These are phyloP conservation scores for Scutellaria minor DNA, from an alignment of 257 asterid genomes.

Conservation along the genomic window DNA sequence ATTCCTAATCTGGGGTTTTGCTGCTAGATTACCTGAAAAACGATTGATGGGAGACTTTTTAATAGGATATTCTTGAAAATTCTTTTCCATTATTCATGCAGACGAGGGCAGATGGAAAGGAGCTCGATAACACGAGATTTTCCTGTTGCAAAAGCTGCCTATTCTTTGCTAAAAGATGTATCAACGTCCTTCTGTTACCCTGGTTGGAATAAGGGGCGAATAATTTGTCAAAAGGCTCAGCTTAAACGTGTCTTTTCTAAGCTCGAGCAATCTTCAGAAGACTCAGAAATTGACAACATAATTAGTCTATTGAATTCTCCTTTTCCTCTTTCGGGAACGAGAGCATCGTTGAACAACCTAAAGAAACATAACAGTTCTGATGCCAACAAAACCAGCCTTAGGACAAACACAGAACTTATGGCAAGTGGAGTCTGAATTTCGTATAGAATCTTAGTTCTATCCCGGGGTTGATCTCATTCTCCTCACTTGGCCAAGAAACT, in stretches of 20 bases:
- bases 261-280: slow-evolving; percentile 50
- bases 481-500: slow-evolving; percentile 20
- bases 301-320: slow-evolving; percentile 60
- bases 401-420: slow-evolving; percentile 59
- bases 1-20: slow-evolving; percentile 7
- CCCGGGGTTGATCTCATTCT: slow-evolving; percentile 27
- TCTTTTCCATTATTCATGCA: slow-evolving; percentile 42
- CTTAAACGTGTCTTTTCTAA: slow-evolving; percentile 65
- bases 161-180: slow-evolving; percentile 73
- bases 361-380: slow-evolving; percentile 46
- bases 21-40: neutral
- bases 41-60: neutral
- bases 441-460: slow-evolving; percentile 24
- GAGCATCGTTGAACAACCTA: slow-evolving; percentile 38
- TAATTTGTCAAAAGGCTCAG: slow-evolving; percentile 80
- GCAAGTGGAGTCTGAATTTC: slow-evolving; percentile 58
- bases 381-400: slow-evolving; percentile 35
- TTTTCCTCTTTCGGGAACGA: slow-evolving; percentile 49
- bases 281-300: slow-evolving; percentile 43
- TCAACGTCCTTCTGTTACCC: slow-evolving; percentile 83
- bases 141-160: slow-evolving; percentile 85
- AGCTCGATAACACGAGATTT: slow-evolving; percentile 82
- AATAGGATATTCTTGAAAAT: neutral
- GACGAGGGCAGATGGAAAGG: slow-evolving; percentile 88
- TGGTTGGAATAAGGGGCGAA: slow-evolving; percentile 93